phyloP scores from a whole-genome alignment of 495 filamentous ascomycete genomes.

The Hypoxylon rickii region DNA sequence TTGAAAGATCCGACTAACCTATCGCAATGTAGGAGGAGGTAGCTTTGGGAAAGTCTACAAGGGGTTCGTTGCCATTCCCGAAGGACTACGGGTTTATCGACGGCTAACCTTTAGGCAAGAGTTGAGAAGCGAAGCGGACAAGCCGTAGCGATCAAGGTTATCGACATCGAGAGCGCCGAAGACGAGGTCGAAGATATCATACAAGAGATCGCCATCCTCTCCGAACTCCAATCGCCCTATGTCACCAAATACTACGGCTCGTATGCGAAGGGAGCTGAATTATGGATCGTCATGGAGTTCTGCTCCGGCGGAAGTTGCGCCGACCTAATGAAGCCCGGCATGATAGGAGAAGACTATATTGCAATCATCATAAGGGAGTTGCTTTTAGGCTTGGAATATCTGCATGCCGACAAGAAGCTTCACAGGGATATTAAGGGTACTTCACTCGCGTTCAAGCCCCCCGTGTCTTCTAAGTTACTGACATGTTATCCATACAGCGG shows the following conservation, averaged over 20 bases:
- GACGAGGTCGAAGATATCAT: slow-evolving; percentile 99
- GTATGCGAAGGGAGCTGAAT: slow-evolving; percentile 88
- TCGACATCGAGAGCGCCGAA: slow-evolving; percentile 97
- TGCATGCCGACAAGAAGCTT: slow-evolving; percentile 93
- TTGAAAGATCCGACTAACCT: slow-evolving; percentile 16
- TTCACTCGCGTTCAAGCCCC: slow-evolving; percentile 1
- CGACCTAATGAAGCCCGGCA: slow-evolving; percentile 87
- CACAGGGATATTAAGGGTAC: slow-evolving; percentile 96
- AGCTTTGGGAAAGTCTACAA: slow-evolving; percentile 97
- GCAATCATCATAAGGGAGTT: slow-evolving; percentile 91
- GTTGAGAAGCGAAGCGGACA: slow-evolving; percentile 84
- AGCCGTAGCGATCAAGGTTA: slow-evolving; percentile 91
- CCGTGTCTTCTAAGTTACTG: slow-evolving; percentile 3
- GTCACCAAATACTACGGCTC: slow-evolving; percentile 98
- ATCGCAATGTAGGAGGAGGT: slow-evolving; percentile 63
- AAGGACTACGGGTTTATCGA: background rate
- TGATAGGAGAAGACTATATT: slow-evolving; percentile 93
- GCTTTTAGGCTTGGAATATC: slow-evolving; percentile 85
- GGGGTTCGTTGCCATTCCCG: slow-evolving; percentile 60
- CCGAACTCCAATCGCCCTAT: slow-evolving; percentile 88
- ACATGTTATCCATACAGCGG: slow-evolving; percentile 60
- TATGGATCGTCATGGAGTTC: slow-evolving; percentile 99
- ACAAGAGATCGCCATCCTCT: slow-evolving; percentile 94
- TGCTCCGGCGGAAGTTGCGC: slow-evolving; percentile 92
- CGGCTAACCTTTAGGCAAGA: slow-evolving; percentile 53